Evolutionary conservation across 2,329 filamentous ascomycete species (phyloP).

Genomic region (Microsporum ferrugineum): DNA sequence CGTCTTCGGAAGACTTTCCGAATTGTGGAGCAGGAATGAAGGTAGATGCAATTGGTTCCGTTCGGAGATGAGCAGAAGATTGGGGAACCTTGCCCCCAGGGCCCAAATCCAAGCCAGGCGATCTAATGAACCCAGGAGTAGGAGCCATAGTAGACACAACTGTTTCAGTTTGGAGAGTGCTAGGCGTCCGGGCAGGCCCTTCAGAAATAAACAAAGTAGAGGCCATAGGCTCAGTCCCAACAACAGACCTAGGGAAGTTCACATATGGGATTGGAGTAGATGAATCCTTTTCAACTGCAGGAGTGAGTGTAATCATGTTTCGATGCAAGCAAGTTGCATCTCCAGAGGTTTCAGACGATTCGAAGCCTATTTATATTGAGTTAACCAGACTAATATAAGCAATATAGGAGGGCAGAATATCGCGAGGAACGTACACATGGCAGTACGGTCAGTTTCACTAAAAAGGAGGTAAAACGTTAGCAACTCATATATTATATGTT

Average conservation of each 20-base stretch:
- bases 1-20: not conserved
- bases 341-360: not conserved
- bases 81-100: not conserved
- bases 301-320: not conserved
- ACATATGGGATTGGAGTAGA: not conserved
- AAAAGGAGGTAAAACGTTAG: not conserved
- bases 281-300: not conserved
- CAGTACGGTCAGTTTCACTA: not conserved
- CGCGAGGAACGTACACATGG: not conserved
- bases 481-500: not conserved
- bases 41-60: not conserved
- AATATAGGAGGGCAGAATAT: not conserved
- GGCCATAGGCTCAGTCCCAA: not conserved
- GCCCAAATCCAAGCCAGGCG: not conserved
- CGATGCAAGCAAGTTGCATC: slow-evolving; percentile 1
- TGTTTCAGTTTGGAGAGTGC: not conserved
- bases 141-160: not conserved
- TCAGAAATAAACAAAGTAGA: not conserved
- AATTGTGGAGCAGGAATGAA: not conserved
- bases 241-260: not conserved
- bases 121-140: not conserved
- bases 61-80: not conserved
- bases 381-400: not conserved
- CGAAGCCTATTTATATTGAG: not conserved
- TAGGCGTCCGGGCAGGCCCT: not conserved